These are phyloP conservation scores for Lecanicillium sp. DNA, from an alignment of 2,329 filamentous ascomycete genomes.

Conservation along the genomic window DNA sequence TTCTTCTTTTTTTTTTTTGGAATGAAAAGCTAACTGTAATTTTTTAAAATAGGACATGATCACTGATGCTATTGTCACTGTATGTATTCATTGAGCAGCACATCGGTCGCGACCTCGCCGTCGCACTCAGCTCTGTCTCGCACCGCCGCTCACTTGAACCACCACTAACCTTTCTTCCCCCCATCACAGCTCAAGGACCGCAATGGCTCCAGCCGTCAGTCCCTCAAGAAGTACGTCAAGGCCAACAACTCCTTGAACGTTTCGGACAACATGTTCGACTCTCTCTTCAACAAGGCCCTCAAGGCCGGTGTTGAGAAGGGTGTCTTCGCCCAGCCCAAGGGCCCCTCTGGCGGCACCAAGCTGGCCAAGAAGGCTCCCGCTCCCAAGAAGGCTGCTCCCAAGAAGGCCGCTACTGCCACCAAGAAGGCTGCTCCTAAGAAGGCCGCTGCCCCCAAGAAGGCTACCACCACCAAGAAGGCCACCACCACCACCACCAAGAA, in stretches of 20 bases:
- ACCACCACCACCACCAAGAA: constrained; percentile 4
- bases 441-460: constrained; percentile 23
- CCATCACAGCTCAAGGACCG: constrained; percentile 50
- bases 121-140: constrained; percentile 3
- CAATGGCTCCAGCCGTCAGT: constrained; percentile 54
- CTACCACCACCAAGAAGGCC: constrained; percentile 20
- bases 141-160: constrained; percentile 10
- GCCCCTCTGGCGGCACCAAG: constrained; percentile 85
- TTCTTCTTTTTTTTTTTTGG: constrained; percentile 8
- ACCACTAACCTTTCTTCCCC: constrained; percentile 29
- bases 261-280: constrained; percentile 52
- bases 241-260: constrained; percentile 43
- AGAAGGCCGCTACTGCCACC: constrained; percentile 22
- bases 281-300: constrained; percentile 80
- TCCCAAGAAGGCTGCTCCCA: constrained; percentile 26
- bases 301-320: constrained; percentile 78
- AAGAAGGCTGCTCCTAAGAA: constrained; percentile 20
- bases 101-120: constrained; percentile 13
- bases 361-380: constrained; percentile 67
- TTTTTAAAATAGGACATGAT: constrained; percentile 50
- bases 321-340: constrained; percentile 84
- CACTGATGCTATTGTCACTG: constrained; percentile 52
- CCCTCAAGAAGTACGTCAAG: constrained; percentile 54
- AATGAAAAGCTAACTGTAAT: constrained; percentile 16
- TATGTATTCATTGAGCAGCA: constrained; percentile 34